These are phyloP conservation scores for Vanrija sp. DNA, from an alignment of 1,284 basidiomycete species.

Conservation along the genomic window DNA sequence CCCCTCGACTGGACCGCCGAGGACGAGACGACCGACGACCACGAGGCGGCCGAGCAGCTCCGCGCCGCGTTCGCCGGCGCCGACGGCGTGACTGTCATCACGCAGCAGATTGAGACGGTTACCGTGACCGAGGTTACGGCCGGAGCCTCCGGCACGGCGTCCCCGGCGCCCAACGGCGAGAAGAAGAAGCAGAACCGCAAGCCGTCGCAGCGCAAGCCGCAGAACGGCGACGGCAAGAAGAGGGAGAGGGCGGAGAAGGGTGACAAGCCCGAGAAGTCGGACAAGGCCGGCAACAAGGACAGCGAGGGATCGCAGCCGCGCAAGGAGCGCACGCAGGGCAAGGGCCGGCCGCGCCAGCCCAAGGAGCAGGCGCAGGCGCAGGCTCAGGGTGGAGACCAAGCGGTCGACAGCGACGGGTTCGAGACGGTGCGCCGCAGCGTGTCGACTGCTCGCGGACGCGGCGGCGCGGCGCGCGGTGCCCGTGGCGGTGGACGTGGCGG, in stretches of 20 bases:
- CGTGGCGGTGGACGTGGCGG: slow-evolving; percentile 8
- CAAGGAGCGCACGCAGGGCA: slow-evolving; percentile 1
- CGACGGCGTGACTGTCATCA: background rate
- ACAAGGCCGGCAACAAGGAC: background rate
- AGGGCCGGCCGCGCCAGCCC: slow-evolving; percentile 3
- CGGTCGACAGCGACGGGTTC: slow-evolving; percentile 41
- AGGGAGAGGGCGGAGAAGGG: background rate
- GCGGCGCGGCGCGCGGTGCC: slow-evolving; percentile 5
- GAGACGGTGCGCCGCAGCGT: slow-evolving; percentile 19
- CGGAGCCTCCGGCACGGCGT: no score
- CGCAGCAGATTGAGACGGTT: background rate
- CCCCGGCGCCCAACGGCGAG: background rate
- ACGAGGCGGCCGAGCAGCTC: slow-evolving; percentile 9
- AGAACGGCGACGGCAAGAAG: background rate
- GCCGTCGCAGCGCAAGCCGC: slow-evolving; percentile 1
- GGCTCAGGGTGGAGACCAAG: no score
- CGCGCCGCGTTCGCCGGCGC: slow-evolving; percentile 4
- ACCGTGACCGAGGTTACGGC: background rate
- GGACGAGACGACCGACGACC: slow-evolving; percentile 21
- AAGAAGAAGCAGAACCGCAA: background rate
- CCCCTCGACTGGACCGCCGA: slow-evolving; percentile 31
- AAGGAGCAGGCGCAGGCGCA: background rate
- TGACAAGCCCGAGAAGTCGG: background rate
- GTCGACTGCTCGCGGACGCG: slow-evolving; percentile 10
- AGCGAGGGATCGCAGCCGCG: background rate